A percentile compares a stretch with the other conserved stretches of the same genome.
Conservation (phyloP, 2,329 filamentous ascomycete genomes). For the Tolypocladium inflatum region DNA sequence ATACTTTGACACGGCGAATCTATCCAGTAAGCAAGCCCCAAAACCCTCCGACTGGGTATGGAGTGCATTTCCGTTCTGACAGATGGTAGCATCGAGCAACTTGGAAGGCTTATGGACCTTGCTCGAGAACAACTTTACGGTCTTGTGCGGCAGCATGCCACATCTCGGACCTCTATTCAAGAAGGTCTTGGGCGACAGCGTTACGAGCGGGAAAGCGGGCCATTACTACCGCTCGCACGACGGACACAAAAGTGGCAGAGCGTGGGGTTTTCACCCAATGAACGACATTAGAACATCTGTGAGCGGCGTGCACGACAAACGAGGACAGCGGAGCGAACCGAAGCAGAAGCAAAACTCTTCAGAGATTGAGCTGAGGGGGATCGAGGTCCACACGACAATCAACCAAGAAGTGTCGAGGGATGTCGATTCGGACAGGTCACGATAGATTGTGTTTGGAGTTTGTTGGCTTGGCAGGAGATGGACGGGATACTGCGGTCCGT, state of each 20-base stretch:
- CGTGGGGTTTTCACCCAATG: neutral
- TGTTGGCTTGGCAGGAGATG: neutral
- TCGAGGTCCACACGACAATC: conserved; percentile 8
- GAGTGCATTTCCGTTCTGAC: neutral
- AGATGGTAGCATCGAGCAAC: neutral
- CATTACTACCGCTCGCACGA: neutral
- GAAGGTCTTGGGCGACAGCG: neutral
- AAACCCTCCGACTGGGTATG: neutral
- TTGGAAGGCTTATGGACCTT: neutral
- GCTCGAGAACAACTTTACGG: neutral
- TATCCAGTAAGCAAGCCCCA: conserved; percentile 1
- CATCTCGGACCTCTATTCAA: neutral
- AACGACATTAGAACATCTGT: neutral
- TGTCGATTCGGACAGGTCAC: neutral
- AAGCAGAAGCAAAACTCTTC: conserved; percentile 5
- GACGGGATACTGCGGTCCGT: neutral
- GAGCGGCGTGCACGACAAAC: neutral
- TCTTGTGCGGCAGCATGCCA: neutral
- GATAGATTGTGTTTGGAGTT: neutral
- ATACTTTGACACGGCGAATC: conserved; percentile 3
- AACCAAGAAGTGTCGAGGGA: conserved; percentile 6
- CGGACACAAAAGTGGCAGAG: neutral
- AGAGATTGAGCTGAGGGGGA: conserved; percentile 8
- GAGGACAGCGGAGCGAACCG: neutral
- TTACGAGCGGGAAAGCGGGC: neutral